phyloP scores from a whole-genome alignment of 768 basidiomycete genomes.

The Rubroboletus pulcherrimus region DNA sequence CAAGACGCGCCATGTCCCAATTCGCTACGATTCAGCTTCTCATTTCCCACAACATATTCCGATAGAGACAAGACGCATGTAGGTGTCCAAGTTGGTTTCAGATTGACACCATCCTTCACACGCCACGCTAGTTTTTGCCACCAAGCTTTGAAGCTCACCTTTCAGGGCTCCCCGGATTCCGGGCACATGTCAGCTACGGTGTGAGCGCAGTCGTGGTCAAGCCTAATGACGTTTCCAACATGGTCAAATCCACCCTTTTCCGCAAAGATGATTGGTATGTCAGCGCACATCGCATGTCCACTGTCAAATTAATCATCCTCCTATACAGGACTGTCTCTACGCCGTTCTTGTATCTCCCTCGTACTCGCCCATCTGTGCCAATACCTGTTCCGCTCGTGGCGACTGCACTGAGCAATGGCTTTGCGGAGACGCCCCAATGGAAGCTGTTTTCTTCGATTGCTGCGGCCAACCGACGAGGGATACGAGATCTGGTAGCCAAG shows the following conservation, averaged over 20 bases:
- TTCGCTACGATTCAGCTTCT: constrained; percentile 49
- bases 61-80: constrained; percentile 60
- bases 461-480: constrained; percentile 33
- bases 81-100: constrained; percentile 24
- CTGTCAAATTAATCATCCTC: background rate
- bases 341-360: constrained; percentile 62
- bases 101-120: background rate
- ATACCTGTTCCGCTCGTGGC: constrained; percentile 44
- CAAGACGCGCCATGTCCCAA: constrained; percentile 46
- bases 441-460: constrained; percentile 41
- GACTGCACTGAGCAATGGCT: constrained; percentile 33
- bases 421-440: constrained; percentile 49
- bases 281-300: background rate
- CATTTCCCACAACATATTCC: constrained; percentile 55
- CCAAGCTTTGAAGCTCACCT: constrained; percentile 68
- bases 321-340: constrained; percentile 49
- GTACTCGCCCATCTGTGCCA: constrained; percentile 54
- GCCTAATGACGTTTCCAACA: constrained; percentile 38
- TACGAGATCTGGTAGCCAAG: constrained; percentile 38
- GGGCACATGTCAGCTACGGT: constrained; percentile 60
- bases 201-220: constrained; percentile 52
- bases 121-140: constrained; percentile 51
- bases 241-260: constrained; percentile 51
- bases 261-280: constrained; percentile 54
- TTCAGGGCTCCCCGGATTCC: constrained; percentile 69